phyloP scores from a whole-genome alignment of 176 grass and related monocot genomes.

The Elaeis guineensis region DNA sequence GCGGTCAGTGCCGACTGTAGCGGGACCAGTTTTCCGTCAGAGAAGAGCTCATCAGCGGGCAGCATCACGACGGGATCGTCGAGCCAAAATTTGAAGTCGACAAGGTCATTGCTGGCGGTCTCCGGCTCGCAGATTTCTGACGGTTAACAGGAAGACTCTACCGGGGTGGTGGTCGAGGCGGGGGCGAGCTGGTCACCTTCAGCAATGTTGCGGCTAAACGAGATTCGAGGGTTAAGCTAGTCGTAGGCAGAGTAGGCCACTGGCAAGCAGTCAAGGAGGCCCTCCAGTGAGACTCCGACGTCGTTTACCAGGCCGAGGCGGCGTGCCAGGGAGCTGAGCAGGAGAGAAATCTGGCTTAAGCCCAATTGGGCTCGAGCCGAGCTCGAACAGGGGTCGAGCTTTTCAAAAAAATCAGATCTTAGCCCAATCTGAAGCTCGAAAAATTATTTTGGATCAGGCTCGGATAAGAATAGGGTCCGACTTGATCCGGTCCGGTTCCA shows the following conservation, averaged over 20 bases:
- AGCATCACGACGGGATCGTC: constrained; percentile 71
- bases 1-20: constrained; percentile 13
- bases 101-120: constrained; percentile 47
- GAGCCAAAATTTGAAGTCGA: constrained; percentile 78
- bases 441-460: too few relatives aligned
- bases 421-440: too few relatives aligned
- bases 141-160: too few relatives aligned
- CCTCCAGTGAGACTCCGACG: constrained; percentile 10
- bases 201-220: constrained; percentile 31
- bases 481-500: too few relatives aligned
- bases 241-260: constrained; percentile 24
- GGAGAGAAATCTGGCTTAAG: too few relatives aligned
- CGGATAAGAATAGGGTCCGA: too few relatives aligned
- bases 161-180: neutral
- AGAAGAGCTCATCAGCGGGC: too few relatives aligned
- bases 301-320: constrained; percentile 72
- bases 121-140: constrained; percentile 19
- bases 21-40: constrained; percentile 78
- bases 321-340: too few relatives aligned
- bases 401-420: too few relatives aligned
- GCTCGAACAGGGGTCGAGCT: too few relatives aligned
- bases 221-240: constrained; percentile 46
- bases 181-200: constrained; percentile 9
- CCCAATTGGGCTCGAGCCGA: too few relatives aligned
- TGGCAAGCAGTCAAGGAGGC: constrained; percentile 19